Evolutionary conservation across 1,139 yeast species (phyloP).

Genomic region (Geotrichum cucujoidarum): DNA sequence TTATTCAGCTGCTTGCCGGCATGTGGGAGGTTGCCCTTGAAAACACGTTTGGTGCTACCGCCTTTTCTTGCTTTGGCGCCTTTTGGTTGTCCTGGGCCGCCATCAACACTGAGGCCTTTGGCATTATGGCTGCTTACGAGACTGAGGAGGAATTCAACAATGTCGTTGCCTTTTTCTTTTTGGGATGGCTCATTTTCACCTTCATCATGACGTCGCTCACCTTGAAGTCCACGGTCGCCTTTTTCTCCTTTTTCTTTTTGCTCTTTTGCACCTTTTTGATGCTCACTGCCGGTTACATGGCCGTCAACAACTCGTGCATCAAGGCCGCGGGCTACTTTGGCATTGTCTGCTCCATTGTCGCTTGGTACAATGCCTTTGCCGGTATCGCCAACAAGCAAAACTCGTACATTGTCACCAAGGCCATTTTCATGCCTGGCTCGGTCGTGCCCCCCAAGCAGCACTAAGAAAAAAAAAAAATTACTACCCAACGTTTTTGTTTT

Average conservation of each 20-base stretch:
- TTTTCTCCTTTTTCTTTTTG: slow-evolving; percentile 61
- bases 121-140: slow-evolving; percentile 55
- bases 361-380: slow-evolving; percentile 91
- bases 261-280: slow-evolving; percentile 64
- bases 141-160: slow-evolving; percentile 42
- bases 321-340: slow-evolving; percentile 82
- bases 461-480: slow-evolving; percentile 1
- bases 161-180: slow-evolving; percentile 68
- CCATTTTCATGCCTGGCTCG: slow-evolving; percentile 39
- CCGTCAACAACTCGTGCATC: slow-evolving; percentile 40
- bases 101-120: slow-evolving; percentile 65
- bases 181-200: slow-evolving; percentile 81
- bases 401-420: slow-evolving; percentile 56
- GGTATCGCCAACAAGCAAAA: slow-evolving; percentile 74
- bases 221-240: slow-evolving; percentile 72
- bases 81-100: slow-evolving; percentile 84
- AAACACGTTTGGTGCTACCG: slow-evolving; percentile 88
- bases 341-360: slow-evolving; percentile 67
- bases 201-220: slow-evolving; percentile 62
- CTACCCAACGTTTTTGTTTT: background rate
- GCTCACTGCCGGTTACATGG: slow-evolving; percentile 56
- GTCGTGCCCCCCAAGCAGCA: slow-evolving; percentile 1
- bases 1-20: slow-evolving; percentile 67
- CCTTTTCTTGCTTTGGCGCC: slow-evolving; percentile 75
- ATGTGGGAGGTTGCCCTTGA: slow-evolving; percentile 67